Base-by-base conservation (phyloP, 768 basidiomycete genomes). In the Chiua virens region DNA sequence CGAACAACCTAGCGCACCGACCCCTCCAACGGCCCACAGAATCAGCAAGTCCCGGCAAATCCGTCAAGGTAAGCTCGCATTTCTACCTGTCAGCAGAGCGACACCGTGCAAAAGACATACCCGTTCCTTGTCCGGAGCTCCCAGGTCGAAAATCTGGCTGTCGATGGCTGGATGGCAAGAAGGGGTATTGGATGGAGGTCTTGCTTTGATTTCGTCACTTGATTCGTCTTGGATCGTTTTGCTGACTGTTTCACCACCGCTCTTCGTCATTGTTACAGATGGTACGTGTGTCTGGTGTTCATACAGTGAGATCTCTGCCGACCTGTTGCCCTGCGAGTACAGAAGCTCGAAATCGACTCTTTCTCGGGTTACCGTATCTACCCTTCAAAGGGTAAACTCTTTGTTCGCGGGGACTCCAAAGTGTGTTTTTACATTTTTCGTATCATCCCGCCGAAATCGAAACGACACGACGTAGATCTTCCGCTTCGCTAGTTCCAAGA, bases 321-420 rank as follows among this genome's bases (percentile, higher is more conserved):
- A 63, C 46, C 27, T 14, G 18, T 38, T 7, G 2, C 13, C 36
- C 35, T 36, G 25, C 43, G 67, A 66, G 63, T 63, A 54, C 56
- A 91, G 89, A 98, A 98, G 86, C 86, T 98, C 80, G 96, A 98
- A 77, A 89, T 93, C 78, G 97, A 98, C 80, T 87, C 87, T 53
- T 98, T 99, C 83, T 96, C 94, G 66, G 91, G 92, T 65, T 93
- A 80, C 84, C 87, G 88, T 68, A 95, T 99, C 80, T 99, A 98
- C 86, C 96, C 96, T 61, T 85, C 85, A 75, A 96, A 89, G 88
- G 96, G 95, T 71, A 90, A 89, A 69, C 83, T 92, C 63, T 95
- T 95, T 70, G 92, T 96, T 69, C 88, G 93, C 62, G 92, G 91
- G 62, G 93, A 96, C 83, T 89, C 87, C 78, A 98, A 97, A 78